Percentiles rank a stretch among this genome's conserved stretches.
These are phyloP conservation scores for Lagenaria siceraria DNA, from an alignment of 306 rosid species.

Conservation along the genomic window DNA sequence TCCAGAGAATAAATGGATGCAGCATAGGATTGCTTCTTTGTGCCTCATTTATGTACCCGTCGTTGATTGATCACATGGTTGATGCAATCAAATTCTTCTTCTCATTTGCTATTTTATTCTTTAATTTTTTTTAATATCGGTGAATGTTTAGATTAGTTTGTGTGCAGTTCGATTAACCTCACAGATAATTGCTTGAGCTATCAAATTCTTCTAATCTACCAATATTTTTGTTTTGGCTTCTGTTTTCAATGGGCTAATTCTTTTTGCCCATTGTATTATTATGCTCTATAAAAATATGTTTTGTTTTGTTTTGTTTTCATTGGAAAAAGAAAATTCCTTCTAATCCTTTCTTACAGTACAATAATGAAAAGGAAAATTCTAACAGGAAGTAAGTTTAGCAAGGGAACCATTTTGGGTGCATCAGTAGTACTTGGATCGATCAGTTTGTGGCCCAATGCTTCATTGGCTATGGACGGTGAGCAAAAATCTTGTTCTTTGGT, in stretches of 20 bases:
- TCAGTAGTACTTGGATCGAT: slow-evolving; percentile 34
- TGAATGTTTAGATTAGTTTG: background rate
- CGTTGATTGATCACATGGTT: no score
- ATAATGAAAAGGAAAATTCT: background rate
- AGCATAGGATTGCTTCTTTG: no score
- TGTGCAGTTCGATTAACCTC: no score
- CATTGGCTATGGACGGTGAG: slow-evolving; percentile 69
- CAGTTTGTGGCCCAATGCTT: slow-evolving; percentile 18
- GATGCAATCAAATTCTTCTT: background rate
- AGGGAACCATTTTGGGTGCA: slow-evolving; percentile 35
- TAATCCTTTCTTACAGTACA: background rate
- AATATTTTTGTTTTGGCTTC: background rate
- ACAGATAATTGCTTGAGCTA: background rate
- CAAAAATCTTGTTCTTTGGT: slow-evolving; percentile 1
- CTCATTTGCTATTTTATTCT: background rate
- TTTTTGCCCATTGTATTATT: background rate
- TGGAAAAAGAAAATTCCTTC: background rate
- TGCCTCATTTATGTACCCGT: no score
- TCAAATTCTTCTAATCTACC: background rate
- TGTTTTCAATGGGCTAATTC: background rate
- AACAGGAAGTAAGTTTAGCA: slow-evolving; percentile 27
- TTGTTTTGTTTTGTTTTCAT: no score
- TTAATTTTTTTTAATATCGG: no score
- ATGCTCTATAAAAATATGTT: no score
- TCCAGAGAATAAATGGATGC: no score